Conservation (phyloP, 352 stramenopile genomes). For the Sclerospora graminicola region DNA sequence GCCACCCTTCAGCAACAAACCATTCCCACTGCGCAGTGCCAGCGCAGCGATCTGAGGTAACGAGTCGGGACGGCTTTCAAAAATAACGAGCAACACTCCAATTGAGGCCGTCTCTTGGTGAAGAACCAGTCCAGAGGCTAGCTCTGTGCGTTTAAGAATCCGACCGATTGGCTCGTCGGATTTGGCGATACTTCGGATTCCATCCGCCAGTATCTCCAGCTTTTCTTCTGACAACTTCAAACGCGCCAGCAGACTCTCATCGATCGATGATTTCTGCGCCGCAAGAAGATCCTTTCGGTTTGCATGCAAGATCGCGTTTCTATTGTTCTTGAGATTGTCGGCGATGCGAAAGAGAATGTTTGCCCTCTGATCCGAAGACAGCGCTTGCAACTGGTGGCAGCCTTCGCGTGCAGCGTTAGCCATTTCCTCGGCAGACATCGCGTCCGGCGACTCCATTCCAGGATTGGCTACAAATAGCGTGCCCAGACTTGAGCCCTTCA, state of each 20-base stretch:
- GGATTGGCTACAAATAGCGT: conserved; percentile 82
- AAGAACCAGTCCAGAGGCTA: conserved; percentile 87
- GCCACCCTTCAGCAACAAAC: conserved; percentile 94
- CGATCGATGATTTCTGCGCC: conserved; percentile 50
- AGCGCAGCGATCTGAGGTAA: conserved; percentile 94
- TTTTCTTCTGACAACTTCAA: conserved; percentile 90
- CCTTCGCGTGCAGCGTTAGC: conserved; percentile 72
- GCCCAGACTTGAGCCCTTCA: conserved; percentile 71
- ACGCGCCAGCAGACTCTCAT: conserved; percentile 59
- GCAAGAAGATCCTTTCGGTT: conserved; percentile 89
- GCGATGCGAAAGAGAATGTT: conserved; percentile 87
- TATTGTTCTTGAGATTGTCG: conserved; percentile 68
- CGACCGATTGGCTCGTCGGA: conserved; percentile 65
- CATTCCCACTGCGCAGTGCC: conserved; percentile 93
- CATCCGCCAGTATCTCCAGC: conserved; percentile 90
- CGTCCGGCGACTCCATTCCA: conserved; percentile 22
- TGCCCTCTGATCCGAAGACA: conserved; percentile 80
- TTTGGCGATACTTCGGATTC: conserved; percentile 89
- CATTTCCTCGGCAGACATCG: conserved; percentile 60
- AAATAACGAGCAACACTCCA: conserved; percentile 97
- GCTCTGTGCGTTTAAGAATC: conserved; percentile 78
- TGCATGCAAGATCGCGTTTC: conserved; percentile 82
- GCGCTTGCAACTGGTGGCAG: conserved; percentile 81
- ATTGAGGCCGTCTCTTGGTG: conserved; percentile 93
- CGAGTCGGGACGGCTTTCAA: conserved; percentile 95